Conservation (phyloP, 2,329 filamentous ascomycete species). For the Emericellopsis atlantica region DNA sequence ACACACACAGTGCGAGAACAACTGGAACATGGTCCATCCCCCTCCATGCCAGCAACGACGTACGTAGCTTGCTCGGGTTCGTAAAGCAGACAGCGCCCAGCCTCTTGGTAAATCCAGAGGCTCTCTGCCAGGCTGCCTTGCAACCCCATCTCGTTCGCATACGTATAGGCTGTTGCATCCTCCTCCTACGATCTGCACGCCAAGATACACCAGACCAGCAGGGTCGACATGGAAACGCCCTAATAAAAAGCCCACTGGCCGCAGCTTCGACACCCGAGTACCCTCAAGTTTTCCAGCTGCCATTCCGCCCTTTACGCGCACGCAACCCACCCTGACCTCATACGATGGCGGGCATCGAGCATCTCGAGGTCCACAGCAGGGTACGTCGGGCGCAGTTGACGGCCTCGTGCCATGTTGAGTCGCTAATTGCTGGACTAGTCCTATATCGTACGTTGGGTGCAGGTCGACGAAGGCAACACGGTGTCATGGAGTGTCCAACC, state of each 20-base stretch:
- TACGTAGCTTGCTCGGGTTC: too few relatives aligned
- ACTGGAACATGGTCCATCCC: too few relatives aligned
- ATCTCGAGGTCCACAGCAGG: conserved; percentile 95
- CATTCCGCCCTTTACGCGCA: neutral
- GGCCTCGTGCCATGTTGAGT: too few relatives aligned
- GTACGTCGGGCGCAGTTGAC: conserved; percentile 32
- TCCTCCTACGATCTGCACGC: neutral
- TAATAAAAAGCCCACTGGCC: neutral
- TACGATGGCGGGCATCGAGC: conserved; percentile 85
- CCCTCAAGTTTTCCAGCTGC: neutral
- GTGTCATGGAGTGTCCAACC: conserved; percentile 97
- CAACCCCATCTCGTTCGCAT: too few relatives aligned
- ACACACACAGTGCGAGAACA: too few relatives aligned
- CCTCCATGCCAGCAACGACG: too few relatives aligned
- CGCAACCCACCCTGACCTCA: neutral
- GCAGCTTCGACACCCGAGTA: neutral
- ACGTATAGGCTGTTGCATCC: too few relatives aligned
- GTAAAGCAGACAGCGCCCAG: too few relatives aligned
- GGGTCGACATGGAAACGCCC: neutral
- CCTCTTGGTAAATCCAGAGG: too few relatives aligned
- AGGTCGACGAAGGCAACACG: conserved; percentile 78
- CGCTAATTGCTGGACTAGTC: conserved; percentile 42
- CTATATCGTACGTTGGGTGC: conserved; percentile 95
- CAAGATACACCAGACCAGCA: neutral
- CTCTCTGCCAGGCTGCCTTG: too few relatives aligned